Base-by-base conservation (phyloP, 345 rosid genomes). In the Cardiospermum halicacabum region DNA sequence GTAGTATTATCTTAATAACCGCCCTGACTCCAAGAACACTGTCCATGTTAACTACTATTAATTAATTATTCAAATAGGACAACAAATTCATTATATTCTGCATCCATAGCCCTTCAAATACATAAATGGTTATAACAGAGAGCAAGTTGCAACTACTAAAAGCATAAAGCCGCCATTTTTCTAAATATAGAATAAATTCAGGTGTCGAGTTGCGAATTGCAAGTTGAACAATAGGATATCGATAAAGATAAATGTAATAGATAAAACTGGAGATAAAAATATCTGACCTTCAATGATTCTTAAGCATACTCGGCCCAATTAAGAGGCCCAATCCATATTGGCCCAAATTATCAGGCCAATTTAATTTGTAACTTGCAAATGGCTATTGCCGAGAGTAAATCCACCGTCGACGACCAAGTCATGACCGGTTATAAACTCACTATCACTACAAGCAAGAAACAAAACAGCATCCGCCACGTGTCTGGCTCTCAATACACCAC, bases 381-480 rank as follows among this genome's bases (percentile, higher is more conserved):
- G n/a, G n/a, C n/a, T n/a, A n/a, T n/a, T n/a, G n/a, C n/a, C n/a
- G n/a, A n/a, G n/a, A n/a, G n/a, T n/a, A n/a, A 56, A 74, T 11
- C 73, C 81, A 3, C 81, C 84, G 26, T 77, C 75, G 0, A 77
- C 74, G 3, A 34, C 53, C 49, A 80, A 19, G 48, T 78, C 54
- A 48, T 72, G 81, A 0, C 86, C 83, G 1, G 66, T 74, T 32
- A 82, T 50, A 2, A 82, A 60, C 50, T 65, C 60, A 1, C 80
- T 74, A 3, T 79, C 83, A 1, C 53, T 57, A 28, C 72, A 64
- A 0, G 80, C 78, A 28, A 79, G 74, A 70, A 82, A 82, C 71
- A 72, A 10, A 36, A 72, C 81, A 7, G 80, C 80, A 42, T 77
- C 73, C 0, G 83, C 86, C 62, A 70, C 62, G 43, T 82, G 67